Evolutionary conservation across 768 basidiomycete species (phyloP).

Genomic region (Zangia roseola): DNA sequence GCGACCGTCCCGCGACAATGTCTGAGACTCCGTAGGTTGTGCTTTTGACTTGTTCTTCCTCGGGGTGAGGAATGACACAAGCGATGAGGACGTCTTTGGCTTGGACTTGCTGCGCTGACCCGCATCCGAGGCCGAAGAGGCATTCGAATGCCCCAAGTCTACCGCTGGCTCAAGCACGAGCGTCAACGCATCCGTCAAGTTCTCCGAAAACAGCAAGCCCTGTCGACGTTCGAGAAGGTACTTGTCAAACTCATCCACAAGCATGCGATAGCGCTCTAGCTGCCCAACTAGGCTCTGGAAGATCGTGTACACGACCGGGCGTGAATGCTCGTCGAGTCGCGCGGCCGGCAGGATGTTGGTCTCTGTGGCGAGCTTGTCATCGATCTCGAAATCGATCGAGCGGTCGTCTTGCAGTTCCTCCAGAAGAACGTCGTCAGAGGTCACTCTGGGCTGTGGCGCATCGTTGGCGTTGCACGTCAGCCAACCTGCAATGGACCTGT

Average conservation of each 20-base stretch:
- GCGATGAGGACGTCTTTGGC: slow-evolving; percentile 54
- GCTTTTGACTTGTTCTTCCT: slow-evolving; percentile 57
- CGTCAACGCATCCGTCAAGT: slow-evolving; percentile 84
- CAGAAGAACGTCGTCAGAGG: slow-evolving; percentile 7
- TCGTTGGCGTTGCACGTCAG: slow-evolving; percentile 64
- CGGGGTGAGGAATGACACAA: slow-evolving; percentile 79
- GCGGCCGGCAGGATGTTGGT: slow-evolving; percentile 60
- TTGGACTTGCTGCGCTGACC: slow-evolving; percentile 47
- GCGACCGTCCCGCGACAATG: slow-evolving; percentile 41
- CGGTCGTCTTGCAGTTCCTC: slow-evolving; percentile 72
- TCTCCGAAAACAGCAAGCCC: slow-evolving; percentile 89
- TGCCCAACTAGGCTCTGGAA: slow-evolving; percentile 79
- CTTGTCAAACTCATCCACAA: slow-evolving; percentile 79
- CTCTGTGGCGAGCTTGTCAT: slow-evolving; percentile 60
- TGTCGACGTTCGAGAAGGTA: slow-evolving; percentile 83
- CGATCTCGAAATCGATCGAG: slow-evolving; percentile 75
- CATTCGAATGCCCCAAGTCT: slow-evolving; percentile 33
- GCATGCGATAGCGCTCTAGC: slow-evolving; percentile 74
- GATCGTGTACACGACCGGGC: slow-evolving; percentile 79
- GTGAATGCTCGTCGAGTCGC: slow-evolving; percentile 66
- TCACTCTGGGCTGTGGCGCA: slow-evolving; percentile 12
- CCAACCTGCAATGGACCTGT: slow-evolving; percentile 88
- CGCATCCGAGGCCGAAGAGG: slow-evolving; percentile 32
- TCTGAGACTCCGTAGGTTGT: slow-evolving; percentile 41
- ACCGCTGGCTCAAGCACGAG: slow-evolving; percentile 64